Conservation (phyloP, 495 filamentous ascomycete species). For the Pseudevernia furfuracea region DNA sequence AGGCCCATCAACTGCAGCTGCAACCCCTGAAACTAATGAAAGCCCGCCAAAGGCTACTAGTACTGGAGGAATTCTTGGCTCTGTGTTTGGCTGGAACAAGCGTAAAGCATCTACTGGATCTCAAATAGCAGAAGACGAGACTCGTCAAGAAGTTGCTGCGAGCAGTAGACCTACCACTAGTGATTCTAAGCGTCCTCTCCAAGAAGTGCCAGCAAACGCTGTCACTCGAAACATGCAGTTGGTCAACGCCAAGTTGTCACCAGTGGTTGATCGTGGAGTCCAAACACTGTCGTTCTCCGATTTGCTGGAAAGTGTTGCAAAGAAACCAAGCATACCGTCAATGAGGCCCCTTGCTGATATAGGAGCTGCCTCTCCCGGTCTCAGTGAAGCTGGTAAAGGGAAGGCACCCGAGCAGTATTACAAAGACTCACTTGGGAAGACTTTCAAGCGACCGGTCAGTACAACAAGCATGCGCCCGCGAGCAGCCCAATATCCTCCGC, state of each 20-base stretch:
- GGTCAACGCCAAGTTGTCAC: conserved; percentile 29
- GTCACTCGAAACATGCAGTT: conserved; percentile 22
- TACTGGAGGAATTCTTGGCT: conserved; percentile 35
- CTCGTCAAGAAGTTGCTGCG: conserved; percentile 36
- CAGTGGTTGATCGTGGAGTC: conserved; percentile 52
- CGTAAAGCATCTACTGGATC: conserved; percentile 28
- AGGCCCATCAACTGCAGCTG: not conserved
- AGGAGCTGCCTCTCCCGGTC: conserved; percentile 20
- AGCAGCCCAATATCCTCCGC: conserved; percentile 53
- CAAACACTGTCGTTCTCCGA: conserved; percentile 70
- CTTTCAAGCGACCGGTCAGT: conserved; percentile 57
- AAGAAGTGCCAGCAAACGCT: conserved; percentile 42
- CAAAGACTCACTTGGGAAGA: conserved; percentile 22
- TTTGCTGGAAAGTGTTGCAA: conserved; percentile 60
- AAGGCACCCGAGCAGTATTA: conserved; percentile 22
- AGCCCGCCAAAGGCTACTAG: not conserved
- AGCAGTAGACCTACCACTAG: conserved; percentile 36
- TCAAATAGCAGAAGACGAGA: conserved; percentile 51
- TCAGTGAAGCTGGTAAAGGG: conserved; percentile 18
- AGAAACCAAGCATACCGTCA: conserved; percentile 34
- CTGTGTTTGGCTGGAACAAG: conserved; percentile 39
- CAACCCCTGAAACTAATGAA: conserved; percentile 5
- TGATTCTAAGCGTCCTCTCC: conserved; percentile 37
- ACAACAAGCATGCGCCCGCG: conserved; percentile 52
- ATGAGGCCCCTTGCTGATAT: conserved; percentile 28